A percentile compares a stretch with the other conserved stretches of the same genome.
Evolutionary conservation across 1,139 yeast genomes (phyloP).

Genomic region (Kurtzmaniella quercitrusa): DNA sequence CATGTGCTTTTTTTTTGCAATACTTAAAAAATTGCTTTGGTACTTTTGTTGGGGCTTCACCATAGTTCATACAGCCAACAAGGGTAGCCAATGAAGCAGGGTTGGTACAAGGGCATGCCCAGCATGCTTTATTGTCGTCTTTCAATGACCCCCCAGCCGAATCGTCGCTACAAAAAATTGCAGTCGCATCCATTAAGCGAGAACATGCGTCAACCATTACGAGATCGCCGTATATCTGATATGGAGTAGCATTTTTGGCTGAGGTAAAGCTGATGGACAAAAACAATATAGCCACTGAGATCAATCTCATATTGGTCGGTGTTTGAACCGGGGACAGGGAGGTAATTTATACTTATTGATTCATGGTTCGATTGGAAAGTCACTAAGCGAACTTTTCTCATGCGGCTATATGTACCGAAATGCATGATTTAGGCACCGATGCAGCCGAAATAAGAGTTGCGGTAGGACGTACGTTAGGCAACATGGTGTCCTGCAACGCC

Average conservation of each 20-base stretch:
- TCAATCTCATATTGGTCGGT: neutral
- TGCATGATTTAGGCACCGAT: neutral
- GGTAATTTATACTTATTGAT: neutral
- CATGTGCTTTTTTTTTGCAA: conserved; percentile 6
- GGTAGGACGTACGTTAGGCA: neutral
- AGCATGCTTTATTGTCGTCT: neutral
- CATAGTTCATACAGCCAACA: conserved; percentile 11
- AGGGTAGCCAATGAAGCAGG: conserved; percentile 13
- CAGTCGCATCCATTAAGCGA: neutral
- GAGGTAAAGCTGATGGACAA: neutral
- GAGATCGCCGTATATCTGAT: conserved; percentile 1
- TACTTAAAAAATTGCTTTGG: neutral
- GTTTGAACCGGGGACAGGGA: neutral
- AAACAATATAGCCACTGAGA: neutral
- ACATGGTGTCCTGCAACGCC: neutral
- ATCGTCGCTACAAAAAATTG: neutral
- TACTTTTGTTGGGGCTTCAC: conserved; percentile 1
- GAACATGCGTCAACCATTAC: conserved; percentile 1
- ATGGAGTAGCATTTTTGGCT: neutral
- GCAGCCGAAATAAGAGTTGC: neutral
- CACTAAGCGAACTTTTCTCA: neutral
- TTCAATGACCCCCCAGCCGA: neutral
- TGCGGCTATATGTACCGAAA: neutral
- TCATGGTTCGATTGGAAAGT: neutral
- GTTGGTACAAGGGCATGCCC: conserved; percentile 12